phyloP scores from a whole-genome alignment of 768 basidiomycete genomes.

The Hygrophoropsis aurantiaca region DNA sequence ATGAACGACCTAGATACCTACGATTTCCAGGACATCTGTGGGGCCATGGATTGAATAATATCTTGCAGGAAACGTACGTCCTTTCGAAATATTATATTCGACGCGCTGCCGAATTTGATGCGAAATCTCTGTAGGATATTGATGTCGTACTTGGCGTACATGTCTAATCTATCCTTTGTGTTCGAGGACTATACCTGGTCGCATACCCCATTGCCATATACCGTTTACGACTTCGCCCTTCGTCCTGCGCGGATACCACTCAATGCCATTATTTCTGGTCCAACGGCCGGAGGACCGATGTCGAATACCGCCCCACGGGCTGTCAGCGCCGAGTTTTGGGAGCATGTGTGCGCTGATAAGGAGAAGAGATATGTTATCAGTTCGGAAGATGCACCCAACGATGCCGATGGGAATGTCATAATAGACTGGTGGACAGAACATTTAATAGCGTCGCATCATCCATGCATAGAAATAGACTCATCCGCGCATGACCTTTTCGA shows the following conservation, averaged over 20 bases:
- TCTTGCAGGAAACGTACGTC: constrained; percentile 56
- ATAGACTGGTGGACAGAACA: constrained; percentile 50
- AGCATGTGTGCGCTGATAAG: constrained; percentile 41
- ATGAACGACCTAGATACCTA: constrained; percentile 34
- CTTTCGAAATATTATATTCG: background rate
- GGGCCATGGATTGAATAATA: constrained; percentile 63
- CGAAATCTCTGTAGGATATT: constrained; percentile 35
- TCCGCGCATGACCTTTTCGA: constrained; percentile 45
- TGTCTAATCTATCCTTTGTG: constrained; percentile 52
- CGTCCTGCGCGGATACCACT: constrained; percentile 54
- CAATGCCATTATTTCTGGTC: constrained; percentile 58
- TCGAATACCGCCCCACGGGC: constrained; percentile 31
- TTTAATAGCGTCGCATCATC: constrained; percentile 33
- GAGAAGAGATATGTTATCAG: constrained; percentile 34
- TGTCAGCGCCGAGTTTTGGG: constrained; percentile 50
- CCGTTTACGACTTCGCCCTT: constrained; percentile 52
- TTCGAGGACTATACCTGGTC: constrained; percentile 69
- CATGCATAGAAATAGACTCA: constrained; percentile 47
- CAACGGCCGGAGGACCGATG: constrained; percentile 49
- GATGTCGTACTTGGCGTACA: constrained; percentile 52
- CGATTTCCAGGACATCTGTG: constrained; percentile 55
- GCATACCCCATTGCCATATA: constrained; percentile 50
- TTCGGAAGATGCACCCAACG: constrained; percentile 33
- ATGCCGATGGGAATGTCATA: constrained; percentile 40
- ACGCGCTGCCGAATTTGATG: background rate